phyloP scores from a whole-genome alignment of 2,329 filamentous ascomycete species.

The Ascochyta viciae-villosae region DNA sequence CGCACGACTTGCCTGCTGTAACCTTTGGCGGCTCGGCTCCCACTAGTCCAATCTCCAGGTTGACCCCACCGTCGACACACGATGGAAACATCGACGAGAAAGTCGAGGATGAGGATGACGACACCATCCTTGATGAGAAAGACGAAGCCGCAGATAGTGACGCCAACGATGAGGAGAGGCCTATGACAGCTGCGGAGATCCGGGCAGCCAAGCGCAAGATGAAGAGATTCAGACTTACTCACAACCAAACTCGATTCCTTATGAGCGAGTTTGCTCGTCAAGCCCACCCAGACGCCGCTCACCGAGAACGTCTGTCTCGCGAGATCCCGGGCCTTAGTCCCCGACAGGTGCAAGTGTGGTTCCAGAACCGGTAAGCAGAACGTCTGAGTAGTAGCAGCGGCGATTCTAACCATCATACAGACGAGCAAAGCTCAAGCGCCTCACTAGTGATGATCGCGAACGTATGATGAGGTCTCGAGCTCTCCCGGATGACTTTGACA shows the following conservation, averaged over 20 bases:
- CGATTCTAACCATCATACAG: conserved; percentile 46
- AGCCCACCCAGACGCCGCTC: conserved; percentile 89
- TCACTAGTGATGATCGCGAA: conserved; percentile 67
- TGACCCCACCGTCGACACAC: conserved; percentile 55
- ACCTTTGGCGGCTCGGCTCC: conserved; percentile 54
- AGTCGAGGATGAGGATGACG: conserved; percentile 48
- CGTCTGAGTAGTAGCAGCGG: not conserved
- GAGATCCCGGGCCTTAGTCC: conserved; percentile 93
- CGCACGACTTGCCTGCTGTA: conserved; percentile 43
- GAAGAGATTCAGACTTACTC: conserved; percentile 88
- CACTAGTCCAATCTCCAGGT: conserved; percentile 54
- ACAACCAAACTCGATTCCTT: conserved; percentile 95
- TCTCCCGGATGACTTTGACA: conserved; percentile 66
- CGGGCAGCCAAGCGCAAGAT: conserved; percentile 61
- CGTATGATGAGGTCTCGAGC: conserved; percentile 67
- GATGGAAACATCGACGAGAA: conserved; percentile 46
- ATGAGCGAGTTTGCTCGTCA: conserved; percentile 98
- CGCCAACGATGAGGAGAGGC: conserved; percentile 42
- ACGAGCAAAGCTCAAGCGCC: conserved; percentile 67
- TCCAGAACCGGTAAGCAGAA: conserved; percentile 83
- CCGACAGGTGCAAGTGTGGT: conserved; percentile 96
- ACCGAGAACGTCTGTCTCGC: conserved; percentile 82
- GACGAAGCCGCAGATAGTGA: conserved; percentile 41
- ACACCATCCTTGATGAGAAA: conserved; percentile 51
- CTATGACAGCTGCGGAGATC: conserved; percentile 57